Evolutionary conservation across 179 eudicot species (phyloP).

Genomic region (Silene noctiflora): DNA sequence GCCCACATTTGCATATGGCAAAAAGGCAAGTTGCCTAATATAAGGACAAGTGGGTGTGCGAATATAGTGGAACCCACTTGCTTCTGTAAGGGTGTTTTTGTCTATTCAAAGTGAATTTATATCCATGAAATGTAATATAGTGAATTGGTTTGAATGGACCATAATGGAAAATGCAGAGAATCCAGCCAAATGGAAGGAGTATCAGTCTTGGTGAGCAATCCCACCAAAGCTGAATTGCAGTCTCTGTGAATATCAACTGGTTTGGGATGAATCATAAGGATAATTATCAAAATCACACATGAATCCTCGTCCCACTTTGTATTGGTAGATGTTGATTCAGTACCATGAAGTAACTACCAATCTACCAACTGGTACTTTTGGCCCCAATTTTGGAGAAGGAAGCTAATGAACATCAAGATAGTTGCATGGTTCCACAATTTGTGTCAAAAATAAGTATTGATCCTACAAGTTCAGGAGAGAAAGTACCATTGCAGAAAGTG

Average conservation of each 20-base stretch:
- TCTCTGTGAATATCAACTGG: not conserved
- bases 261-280: not conserved
- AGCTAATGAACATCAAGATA: constrained; percentile 4
- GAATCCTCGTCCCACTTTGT: not conserved
- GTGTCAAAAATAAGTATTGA: not conserved
- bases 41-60: not conserved
- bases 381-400: not conserved
- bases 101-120: no score
- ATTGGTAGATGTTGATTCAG: not conserved
- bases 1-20: no score
- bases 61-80: not conserved
- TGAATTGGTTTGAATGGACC: not conserved
- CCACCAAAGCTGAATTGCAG: not conserved
- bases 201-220: constrained; percentile 7
- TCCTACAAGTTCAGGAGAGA: constrained; percentile 11
- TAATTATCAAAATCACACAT: not conserved
- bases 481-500: constrained; percentile 70
- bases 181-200: not conserved
- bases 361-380: no score
- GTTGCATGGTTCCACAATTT: not conserved
- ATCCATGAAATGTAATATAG: no score
- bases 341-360: not conserved
- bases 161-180: not conserved
- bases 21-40: no score
- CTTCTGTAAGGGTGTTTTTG: not conserved